Percentiles rank a stretch among this genome's conserved stretches.
phyloP scores from a whole-genome alignment of 345 rosid genomes.

The Lenwebbia sp. region DNA sequence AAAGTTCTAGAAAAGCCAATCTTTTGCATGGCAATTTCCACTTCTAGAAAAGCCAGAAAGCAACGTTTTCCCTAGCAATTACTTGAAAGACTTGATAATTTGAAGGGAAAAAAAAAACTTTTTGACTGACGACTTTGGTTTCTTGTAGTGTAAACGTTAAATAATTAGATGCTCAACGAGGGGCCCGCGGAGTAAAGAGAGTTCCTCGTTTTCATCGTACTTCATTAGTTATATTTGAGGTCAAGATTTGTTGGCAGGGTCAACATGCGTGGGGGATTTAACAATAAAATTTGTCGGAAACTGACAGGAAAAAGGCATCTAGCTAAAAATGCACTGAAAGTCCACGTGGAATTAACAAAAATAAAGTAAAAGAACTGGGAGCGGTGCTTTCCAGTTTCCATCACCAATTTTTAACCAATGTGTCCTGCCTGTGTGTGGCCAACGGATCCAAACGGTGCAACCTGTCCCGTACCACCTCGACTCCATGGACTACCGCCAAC shows the following conservation, averaged over 20 bases:
- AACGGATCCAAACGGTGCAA: not conserved
- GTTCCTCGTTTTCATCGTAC: no score
- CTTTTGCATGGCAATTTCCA: not conserved
- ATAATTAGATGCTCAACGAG: no score
- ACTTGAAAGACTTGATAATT: not conserved
- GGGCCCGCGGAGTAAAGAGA: no score
- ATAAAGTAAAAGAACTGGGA: not conserved
- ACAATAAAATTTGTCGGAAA: no score
- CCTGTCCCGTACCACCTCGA: accelerated
- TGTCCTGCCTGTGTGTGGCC: not conserved
- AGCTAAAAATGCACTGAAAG: not conserved
- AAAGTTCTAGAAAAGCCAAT: not conserved
- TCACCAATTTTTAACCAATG: not conserved
- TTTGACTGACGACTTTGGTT: not conserved
- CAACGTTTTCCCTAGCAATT: not conserved
- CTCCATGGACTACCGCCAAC: not conserved
- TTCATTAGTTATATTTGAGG: no score
- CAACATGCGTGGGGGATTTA: no score
- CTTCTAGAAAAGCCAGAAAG: not conserved
- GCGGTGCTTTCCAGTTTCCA: not conserved
- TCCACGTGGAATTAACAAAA: not conserved
- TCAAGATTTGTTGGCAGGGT: no score
- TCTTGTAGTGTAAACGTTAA: no score
- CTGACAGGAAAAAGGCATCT: no score
- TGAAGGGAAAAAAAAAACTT: not conserved